Conservation (phyloP, 345 rosid species). For the Ceriops decandra region DNA sequence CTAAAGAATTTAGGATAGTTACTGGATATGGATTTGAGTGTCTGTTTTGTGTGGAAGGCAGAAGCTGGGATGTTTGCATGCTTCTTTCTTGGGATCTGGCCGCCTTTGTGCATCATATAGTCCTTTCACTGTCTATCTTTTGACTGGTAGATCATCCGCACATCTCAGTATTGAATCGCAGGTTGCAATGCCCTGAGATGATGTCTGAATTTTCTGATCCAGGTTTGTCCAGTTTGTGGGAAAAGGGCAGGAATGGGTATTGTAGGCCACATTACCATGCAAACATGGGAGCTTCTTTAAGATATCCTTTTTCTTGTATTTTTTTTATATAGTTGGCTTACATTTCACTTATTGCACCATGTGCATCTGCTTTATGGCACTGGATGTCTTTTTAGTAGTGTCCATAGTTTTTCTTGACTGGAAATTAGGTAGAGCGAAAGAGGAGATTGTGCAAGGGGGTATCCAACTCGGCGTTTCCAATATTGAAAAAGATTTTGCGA, state of each 20-base stretch:
- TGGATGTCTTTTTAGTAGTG: not conserved
- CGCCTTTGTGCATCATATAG: not conserved
- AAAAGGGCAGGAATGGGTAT: constrained; percentile 68
- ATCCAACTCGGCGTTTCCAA: constrained; percentile 48
- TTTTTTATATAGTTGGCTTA: not conserved
- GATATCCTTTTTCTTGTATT: constrained; percentile 55
- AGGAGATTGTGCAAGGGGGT: constrained; percentile 63
- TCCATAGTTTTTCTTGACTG: constrained; percentile 48
- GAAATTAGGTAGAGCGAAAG: constrained; percentile 59
- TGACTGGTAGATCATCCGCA: not conserved
- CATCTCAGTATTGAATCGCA: not conserved
- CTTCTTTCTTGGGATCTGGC: not conserved
- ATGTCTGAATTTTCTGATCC: constrained; percentile 28
- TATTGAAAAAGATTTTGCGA: constrained; percentile 61
- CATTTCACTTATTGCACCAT: not conserved
- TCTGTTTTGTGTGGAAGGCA: too few relatives aligned
- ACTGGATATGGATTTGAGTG: too few relatives aligned
- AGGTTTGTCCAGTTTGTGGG: constrained; percentile 76
- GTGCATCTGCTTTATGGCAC: not conserved
- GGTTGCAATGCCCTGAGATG: constrained; percentile 3
- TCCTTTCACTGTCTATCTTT: not conserved
- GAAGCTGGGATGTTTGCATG: too few relatives aligned
- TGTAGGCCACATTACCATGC: constrained; percentile 67
- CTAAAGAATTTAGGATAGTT: too few relatives aligned
- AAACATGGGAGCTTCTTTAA: constrained; percentile 68